Base-by-base conservation (phyloP, 331 rosid genomes). In the Ulmus americana region DNA sequence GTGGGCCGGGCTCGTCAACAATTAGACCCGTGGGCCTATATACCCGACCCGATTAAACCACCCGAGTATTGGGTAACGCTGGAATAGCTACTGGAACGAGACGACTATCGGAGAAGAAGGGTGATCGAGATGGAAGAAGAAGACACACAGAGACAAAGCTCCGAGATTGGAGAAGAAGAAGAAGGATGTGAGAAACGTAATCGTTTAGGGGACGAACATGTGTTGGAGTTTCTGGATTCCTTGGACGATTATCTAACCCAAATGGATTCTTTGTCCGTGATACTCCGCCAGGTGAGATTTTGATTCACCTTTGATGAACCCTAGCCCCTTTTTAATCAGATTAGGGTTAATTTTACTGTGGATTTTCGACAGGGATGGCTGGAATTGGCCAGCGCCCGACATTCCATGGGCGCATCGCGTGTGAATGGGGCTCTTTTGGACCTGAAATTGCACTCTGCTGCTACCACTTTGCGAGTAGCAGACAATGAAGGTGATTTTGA, bases 401-500 rank as follows among this genome's bases (percentile, higher is more conserved):
- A 84, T 78, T 90, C 99, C 56, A 94, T 90, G 99, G 99, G 97
- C 46, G 79, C 79, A 15, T 81, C 85, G 5, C 96, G 97, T 7
- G 67, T 90, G 57, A 94, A 75, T 68, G 68, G 81, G 73, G 74
- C 90, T 39, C 45, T 90, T 63, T 76, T 94, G 82, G 85, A 94
- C 75, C 79, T 90, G 74, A 94, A 90, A 56, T 20, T 48, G 13
- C 95, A 84, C 72, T 40, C 91, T 55, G 97, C 97, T 51, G 54
- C 90, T 59, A 87, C 98, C 7, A 59, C 80, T 8, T 51, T 88
- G 72, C 76, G 79, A 65, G 90, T 92, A 13, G 59, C 81, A 48
- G 64, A 75, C 44, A 40, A 9, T 58, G 79, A 77, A 65, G 95
- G 95, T 88, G 77, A 76, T 43, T 11, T 7, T 64, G 59, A 20